These are phyloP conservation scores for Colletotrichum sp. DNA, from an alignment of 2,329 filamentous ascomycete genomes.

Conservation along the genomic window DNA sequence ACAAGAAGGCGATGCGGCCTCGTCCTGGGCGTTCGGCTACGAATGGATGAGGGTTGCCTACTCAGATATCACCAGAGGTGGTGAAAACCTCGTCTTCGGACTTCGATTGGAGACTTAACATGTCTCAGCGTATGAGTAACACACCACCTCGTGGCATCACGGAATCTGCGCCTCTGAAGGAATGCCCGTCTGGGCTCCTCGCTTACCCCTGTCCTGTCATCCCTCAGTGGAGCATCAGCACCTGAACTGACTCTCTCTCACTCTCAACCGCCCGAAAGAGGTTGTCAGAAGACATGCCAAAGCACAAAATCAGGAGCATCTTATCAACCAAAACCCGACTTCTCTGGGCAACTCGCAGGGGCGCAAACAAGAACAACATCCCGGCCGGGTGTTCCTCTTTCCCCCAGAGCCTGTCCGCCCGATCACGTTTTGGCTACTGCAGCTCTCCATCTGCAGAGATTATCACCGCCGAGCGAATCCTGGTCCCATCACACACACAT, in stretches of 20 bases:
- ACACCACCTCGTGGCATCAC: constrained; percentile 18
- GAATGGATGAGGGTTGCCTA: constrained; percentile 5
- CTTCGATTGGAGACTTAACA: constrained; percentile 10
- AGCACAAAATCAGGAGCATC: background rate
- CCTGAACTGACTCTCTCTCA: background rate
- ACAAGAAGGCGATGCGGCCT: constrained; percentile 12
- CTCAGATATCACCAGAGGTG: background rate
- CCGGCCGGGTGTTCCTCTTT: background rate
- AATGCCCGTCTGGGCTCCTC: background rate
- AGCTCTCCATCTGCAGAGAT: constrained; percentile 17
- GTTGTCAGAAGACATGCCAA: background rate
- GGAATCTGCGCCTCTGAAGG: background rate
- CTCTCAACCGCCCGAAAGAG: constrained; percentile 2
- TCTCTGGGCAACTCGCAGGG: background rate
- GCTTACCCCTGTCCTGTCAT: constrained; percentile 17
- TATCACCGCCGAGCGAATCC: constrained; percentile 16
- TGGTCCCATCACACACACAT: constrained; percentile 7
- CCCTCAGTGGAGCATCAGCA: background rate
- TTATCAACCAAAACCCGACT: background rate
- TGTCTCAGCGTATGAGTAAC: constrained; percentile 3
- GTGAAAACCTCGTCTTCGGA: background rate
- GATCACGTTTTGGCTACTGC: constrained; percentile 11
- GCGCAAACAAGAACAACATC: constrained; percentile 3
- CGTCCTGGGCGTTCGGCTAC: background rate
- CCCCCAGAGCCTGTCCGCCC: background rate